Base-by-base conservation (phyloP, 805 yeast genomes). In the Metahyphopichia silvanorum region DNA sequence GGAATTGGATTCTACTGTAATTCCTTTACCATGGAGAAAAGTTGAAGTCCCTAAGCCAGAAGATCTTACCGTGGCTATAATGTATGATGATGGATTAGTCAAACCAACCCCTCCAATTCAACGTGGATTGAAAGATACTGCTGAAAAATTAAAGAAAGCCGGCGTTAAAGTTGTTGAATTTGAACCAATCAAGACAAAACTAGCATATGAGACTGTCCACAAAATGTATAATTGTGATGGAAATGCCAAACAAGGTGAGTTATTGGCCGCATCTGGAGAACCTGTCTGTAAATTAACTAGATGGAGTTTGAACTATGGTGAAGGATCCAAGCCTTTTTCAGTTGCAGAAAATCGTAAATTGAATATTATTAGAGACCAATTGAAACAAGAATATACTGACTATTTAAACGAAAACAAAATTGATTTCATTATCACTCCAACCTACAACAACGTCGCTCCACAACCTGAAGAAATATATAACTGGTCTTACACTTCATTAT, bases 401-500 rank as follows among this genome's bases (percentile, higher is more conserved):
- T 70, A 61, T 49, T 67, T 82, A 50, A 65, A 72, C 37, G 55
- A 69, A 16, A 66, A 77, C 49, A 69, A 71, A 32, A 69, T 83
- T 29, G 89, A 84, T 48, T 75, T 79, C 47, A 69, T 84, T 38
- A 57, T 84, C 27, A 72, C 82, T 32, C 89, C 91, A 39, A 72
- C 79, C 5, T 77, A 79, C 55, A 74, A 72, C 35, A 81, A 82
- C 41, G 79, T 78, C 31, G 86, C 93, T n/a, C 86, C 87, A 27
- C 71, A 69, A 33, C 76, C 82, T 15, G 75, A 72, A 29, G 66
- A 71, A 32, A 71, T 82, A 5, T 75, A 73, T 53, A 82, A 82
- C 57, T 85, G 93, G 89, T 83, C 89, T 3, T 85, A 85, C 65
- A 82, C 91, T 5, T 62, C 87, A 2, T 67, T 82, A 40, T 85